Evolutionary conservation across 2,329 filamentous ascomycete genomes (phyloP).

Genomic region (Sporothrix sp.): DNA sequence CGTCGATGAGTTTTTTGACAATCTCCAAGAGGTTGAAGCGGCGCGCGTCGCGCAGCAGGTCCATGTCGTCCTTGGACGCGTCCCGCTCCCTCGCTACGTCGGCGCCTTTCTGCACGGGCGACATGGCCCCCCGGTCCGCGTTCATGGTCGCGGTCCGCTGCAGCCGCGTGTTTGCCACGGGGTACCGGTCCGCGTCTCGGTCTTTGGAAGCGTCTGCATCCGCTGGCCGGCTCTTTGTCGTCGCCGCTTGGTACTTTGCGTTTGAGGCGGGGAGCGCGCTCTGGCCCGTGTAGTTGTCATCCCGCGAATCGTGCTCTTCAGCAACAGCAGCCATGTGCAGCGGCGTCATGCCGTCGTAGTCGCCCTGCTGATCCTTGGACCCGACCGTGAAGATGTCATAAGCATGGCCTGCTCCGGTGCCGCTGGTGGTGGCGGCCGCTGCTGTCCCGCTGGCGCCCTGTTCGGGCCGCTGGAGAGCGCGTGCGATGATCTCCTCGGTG

Average conservation of each 20-base stretch:
- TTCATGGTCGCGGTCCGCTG: no score
- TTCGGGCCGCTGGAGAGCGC: not conserved
- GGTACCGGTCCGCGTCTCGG: no score
- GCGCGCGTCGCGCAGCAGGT: not conserved
- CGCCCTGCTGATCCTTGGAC: not conserved
- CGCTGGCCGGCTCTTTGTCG: not conserved
- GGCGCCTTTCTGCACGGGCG: not conserved
- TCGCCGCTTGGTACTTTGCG: not conserved
- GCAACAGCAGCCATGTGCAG: slow-evolving; percentile 3
- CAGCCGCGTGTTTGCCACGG: no score
- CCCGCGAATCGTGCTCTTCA: not conserved
- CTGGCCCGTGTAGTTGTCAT: not conserved
- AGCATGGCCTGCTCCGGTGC: not conserved
- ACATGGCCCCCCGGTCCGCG: not conserved
- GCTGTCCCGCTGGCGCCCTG: no score
- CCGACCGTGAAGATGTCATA: not conserved
- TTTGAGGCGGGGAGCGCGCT: not conserved
- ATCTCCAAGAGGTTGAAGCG: not conserved
- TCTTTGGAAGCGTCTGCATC: not conserved
- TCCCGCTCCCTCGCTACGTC: not conserved
- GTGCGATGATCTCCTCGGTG: slow-evolving; percentile 7
- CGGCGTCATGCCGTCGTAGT: slow-evolving; percentile 2
- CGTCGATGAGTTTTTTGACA: slow-evolving; percentile 6
- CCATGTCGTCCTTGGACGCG: not conserved
- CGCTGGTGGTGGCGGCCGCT: not conserved